phyloP scores from a whole-genome alignment of 805 yeast species.

The Lipomyces kockii region DNA sequence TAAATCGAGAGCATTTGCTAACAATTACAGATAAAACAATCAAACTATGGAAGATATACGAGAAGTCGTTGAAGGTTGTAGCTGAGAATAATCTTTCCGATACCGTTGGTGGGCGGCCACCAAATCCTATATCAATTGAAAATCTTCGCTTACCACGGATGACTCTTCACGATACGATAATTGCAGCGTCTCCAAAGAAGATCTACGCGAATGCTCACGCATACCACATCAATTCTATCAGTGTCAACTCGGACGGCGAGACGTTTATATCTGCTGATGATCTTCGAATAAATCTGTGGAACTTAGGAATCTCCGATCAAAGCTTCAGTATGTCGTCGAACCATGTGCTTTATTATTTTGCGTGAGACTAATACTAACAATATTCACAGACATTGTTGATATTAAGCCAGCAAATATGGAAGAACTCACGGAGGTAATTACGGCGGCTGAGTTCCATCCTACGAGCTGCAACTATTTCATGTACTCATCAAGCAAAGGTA shows the following conservation, averaged over 20 bases:
- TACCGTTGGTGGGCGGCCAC: conserved; percentile 37
- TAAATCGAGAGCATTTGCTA: not conserved
- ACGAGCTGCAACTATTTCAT: conserved; percentile 87
- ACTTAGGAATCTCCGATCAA: conserved; percentile 90
- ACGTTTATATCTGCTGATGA: conserved; percentile 93
- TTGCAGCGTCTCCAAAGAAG: conserved; percentile 91
- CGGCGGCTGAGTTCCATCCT: conserved; percentile 97
- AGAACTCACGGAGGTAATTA: conserved; percentile 96
- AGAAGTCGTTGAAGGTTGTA: conserved; percentile 88
- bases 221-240: conserved; percentile 94
- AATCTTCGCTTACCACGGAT: conserved; percentile 80
- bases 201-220: conserved; percentile 97
- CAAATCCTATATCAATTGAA: conserved; percentile 37
- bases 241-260: conserved; percentile 94
- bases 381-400: conserved; percentile 74
- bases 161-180: conserved; percentile 91
- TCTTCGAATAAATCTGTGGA: conserved; percentile 94
- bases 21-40: conserved; percentile 78
- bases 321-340: conserved; percentile 58
- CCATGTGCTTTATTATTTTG: not conserved
- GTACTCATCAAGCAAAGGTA: conserved; percentile 95
- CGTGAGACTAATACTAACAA: not conserved
- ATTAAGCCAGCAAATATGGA: conserved; percentile 98
- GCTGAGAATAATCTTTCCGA: conserved; percentile 84
- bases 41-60: conserved; percentile 94